Evolutionary conservation across 1,139 yeast genomes (phyloP).

Genomic region (Protomyces inundatus): DNA sequence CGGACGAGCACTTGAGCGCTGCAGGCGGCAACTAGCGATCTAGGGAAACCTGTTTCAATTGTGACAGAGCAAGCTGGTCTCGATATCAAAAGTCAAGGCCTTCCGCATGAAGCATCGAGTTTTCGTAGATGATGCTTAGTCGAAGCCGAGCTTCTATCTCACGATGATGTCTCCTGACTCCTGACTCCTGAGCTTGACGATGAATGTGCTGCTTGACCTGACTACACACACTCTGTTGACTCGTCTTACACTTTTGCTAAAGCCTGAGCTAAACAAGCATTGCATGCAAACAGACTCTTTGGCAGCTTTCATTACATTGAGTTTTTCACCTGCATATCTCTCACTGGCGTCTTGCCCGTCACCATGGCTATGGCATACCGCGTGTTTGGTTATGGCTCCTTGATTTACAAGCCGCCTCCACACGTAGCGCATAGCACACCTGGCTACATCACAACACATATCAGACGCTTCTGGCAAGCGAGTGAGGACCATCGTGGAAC

Average conservation of each 20-base stretch:
- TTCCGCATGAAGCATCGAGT: no score
- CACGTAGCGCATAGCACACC: conserved; percentile 56
- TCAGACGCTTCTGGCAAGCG: conserved; percentile 82
- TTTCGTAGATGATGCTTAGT: background rate
- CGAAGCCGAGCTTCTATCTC: background rate
- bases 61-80: background rate
- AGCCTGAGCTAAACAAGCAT: no score
- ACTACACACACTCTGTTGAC: no score
- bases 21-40: conserved; percentile 13
- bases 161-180: background rate
- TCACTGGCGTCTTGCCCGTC: conserved; percentile 46
- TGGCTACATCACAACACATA: conserved; percentile 70
- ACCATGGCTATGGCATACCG: background rate
- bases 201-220: no score
- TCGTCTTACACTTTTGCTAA: no score
- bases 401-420: conserved; percentile 89
- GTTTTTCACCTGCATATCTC: no score
- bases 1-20: conserved; percentile 15
- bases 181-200: background rate
- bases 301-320: no score
- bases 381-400: conserved; percentile 81
- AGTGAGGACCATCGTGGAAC: conserved; percentile 76
- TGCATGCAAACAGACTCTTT: no score
- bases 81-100: background rate
- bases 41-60: background rate